Percentiles rank a stretch among this genome's conserved stretches.
Evolutionary conservation across 2,329 filamentous ascomycete species (phyloP).

Genomic region (Dactylonectria macrodidyma): DNA sequence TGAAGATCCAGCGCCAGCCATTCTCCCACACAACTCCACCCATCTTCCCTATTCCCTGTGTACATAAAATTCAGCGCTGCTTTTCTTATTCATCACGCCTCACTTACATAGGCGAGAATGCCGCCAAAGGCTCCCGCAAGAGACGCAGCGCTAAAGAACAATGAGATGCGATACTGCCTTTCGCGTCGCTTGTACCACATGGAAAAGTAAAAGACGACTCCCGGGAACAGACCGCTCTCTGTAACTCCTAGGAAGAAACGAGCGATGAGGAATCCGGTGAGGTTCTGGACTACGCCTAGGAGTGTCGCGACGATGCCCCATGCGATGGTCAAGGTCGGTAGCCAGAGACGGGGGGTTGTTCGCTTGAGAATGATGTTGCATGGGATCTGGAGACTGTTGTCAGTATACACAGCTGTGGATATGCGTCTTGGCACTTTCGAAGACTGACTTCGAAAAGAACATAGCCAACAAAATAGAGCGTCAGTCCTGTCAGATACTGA

Average conservation of each 20-base stretch:
- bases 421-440: neutral
- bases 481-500: constrained; percentile 76
- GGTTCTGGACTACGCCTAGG: constrained; percentile 64
- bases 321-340: constrained; percentile 69
- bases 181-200: constrained; percentile 71
- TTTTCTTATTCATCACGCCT: neutral
- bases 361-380: constrained; percentile 75
- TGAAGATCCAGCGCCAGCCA: constrained; percentile 74
- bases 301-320: constrained; percentile 70
- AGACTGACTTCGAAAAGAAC: constrained; percentile 67
- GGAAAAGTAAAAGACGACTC: constrained; percentile 65
- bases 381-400: constrained; percentile 60
- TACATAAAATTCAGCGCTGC: neutral
- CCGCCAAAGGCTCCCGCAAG: constrained; percentile 71
- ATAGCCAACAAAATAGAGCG: constrained; percentile 76
- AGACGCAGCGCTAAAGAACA: constrained; percentile 70
- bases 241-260: constrained; percentile 71
- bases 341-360: constrained; percentile 70
- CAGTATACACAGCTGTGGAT: constrained; percentile 2
- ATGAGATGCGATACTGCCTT: constrained; percentile 67
- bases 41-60: constrained; percentile 68
- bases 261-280: constrained; percentile 66
- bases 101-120: constrained; percentile 66
- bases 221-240: constrained; percentile 67
- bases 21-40: constrained; percentile 64